Conservation (phyloP, 192 early-diverging fungal genomes). For the Chytriomyces hyalinus region DNA sequence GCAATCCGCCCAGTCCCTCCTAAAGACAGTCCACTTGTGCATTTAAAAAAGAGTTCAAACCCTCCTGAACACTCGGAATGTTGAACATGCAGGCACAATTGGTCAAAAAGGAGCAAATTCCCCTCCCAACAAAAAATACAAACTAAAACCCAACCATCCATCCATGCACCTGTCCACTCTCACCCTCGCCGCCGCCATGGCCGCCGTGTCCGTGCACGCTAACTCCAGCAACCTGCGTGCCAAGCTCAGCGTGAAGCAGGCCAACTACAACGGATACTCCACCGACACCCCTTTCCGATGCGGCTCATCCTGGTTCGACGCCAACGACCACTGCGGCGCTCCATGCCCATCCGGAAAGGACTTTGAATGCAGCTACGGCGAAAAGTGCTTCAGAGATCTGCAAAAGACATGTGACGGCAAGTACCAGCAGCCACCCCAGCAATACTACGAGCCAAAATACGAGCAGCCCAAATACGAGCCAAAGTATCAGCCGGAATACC, state of each 20-base stretch:
- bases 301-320: neutral
- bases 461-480: neutral
- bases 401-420: neutral
- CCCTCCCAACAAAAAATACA: no score
- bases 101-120: no score
- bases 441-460: neutral
- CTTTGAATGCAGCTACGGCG: neutral
- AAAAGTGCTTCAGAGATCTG: neutral
- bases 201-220: neutral
- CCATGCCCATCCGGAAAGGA: neutral
- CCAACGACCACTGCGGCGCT: neutral
- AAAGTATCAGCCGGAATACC: neutral
- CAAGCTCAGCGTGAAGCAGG: neutral
- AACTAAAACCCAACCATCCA: no score
- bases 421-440: neutral
- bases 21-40: no score
- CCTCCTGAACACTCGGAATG: no score
- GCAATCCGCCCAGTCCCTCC: no score
- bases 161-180: no score
- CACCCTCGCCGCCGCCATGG: neutral
- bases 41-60: no score
- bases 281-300: neutral
- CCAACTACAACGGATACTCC: neutral
- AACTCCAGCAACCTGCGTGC: neutral
- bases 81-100: no score